These are phyloP conservation scores for Yamadazyma sp. DNA, from an alignment of 1,139 yeast species.

Conservation along the genomic window DNA sequence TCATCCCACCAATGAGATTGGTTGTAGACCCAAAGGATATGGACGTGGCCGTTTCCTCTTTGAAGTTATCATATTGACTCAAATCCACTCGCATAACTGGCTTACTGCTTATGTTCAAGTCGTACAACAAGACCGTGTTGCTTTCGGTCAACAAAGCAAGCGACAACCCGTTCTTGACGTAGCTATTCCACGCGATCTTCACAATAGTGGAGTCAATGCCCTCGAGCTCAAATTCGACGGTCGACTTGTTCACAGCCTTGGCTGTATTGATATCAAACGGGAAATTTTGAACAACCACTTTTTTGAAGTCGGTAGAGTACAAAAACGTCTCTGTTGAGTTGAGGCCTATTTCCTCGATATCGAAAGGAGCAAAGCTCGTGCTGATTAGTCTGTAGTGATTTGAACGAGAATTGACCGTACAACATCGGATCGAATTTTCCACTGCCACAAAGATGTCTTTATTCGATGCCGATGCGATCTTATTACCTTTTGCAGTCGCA, in stretches of 20 bases:
- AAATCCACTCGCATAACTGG: conserved; percentile 29
- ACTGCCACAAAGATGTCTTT: conserved; percentile 31
- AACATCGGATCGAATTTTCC: conserved; percentile 30
- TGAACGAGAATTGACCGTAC: conserved; percentile 23
- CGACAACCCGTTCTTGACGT: conserved; percentile 24
- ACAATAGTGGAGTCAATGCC: conserved; percentile 20
- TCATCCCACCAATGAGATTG: conserved; percentile 32
- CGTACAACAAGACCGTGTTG: conserved; percentile 27
- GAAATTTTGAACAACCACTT: conserved; percentile 26
- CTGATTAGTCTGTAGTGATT: conserved; percentile 22
- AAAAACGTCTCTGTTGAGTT: conserved; percentile 32
- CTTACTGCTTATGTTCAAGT: conserved; percentile 24
- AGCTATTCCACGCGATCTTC: conserved; percentile 36
- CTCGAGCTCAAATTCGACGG: conserved; percentile 18
- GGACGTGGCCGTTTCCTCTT: conserved; percentile 23
- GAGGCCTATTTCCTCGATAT: conserved; percentile 25
- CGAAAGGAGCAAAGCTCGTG: conserved; percentile 12
- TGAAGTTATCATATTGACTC: conserved; percentile 13
- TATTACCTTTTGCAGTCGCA: conserved; percentile 10
- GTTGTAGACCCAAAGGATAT: conserved; percentile 36
- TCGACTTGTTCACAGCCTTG: conserved; percentile 12
- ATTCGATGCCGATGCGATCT: conserved; percentile 23
- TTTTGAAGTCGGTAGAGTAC: conserved; percentile 31
- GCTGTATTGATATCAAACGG: conserved; percentile 19
- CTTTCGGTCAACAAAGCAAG: conserved; percentile 32